A percentile compares a stretch with the other conserved stretches of the same genome.
phyloP scores from a whole-genome alignment of 352 stramenopile species.

The Phytophthora sojae region DNA sequence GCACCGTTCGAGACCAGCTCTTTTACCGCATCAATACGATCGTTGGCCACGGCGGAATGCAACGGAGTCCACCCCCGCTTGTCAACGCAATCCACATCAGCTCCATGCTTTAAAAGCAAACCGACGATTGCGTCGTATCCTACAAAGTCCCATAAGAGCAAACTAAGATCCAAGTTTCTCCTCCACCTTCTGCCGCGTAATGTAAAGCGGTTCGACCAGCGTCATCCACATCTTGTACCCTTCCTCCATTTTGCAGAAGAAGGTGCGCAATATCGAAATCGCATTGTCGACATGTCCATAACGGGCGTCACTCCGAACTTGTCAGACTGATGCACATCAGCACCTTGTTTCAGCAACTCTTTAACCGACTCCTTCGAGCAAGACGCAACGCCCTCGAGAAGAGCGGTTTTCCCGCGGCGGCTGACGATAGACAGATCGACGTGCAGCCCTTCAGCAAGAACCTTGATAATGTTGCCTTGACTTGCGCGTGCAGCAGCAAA shows the following conservation, averaged over 20 bases:
- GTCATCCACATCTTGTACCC: background rate
- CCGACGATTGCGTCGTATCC: background rate
- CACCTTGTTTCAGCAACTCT: background rate
- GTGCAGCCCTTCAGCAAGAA: background rate
- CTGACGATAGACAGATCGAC: background rate
- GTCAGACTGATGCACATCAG: background rate
- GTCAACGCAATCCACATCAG: conserved; percentile 4
- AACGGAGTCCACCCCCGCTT: conserved; percentile 16
- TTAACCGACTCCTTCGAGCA: background rate
- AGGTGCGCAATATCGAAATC: background rate
- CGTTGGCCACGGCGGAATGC: conserved; percentile 5
- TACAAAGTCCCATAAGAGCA: too few species aligned
- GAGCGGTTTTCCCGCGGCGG: background rate
- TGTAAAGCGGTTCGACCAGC: background rate
- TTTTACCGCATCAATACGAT: background rate
- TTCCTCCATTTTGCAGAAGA: background rate
- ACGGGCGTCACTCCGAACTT: background rate
- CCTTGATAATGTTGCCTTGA: background rate
- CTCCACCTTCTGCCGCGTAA: conserved; percentile 5
- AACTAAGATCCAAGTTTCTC: background rate
- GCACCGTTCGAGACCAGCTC: background rate
- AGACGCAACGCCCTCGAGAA: background rate
- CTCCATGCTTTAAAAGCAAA: conserved; percentile 1
- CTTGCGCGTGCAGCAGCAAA: background rate
- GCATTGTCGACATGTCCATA: background rate